A percentile compares a stretch with the other conserved stretches of the same genome.
Evolutionary conservation across 345 rosid genomes (phyloP).

Genomic region (Triadica sebifera): DNA sequence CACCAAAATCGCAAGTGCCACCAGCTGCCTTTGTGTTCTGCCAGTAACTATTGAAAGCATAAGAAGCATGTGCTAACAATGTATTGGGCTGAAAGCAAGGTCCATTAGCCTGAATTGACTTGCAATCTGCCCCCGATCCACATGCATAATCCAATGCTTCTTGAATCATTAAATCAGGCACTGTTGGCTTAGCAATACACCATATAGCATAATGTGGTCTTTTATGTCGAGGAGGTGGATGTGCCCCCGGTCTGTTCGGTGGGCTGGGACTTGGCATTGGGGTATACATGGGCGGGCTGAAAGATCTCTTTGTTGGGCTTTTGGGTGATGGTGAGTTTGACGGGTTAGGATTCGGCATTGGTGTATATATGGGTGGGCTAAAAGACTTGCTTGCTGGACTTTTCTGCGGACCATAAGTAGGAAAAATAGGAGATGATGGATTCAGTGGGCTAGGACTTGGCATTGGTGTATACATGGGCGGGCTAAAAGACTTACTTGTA

Average conservation of each 20-base stretch:
- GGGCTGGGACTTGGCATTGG: constrained; percentile 1
- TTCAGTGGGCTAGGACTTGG: constrained; percentile 12
- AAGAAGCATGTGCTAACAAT: constrained; percentile 40
- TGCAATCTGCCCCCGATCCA: constrained; percentile 48
- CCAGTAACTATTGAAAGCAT: constrained; percentile 55
- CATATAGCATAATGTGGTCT: constrained; percentile 23
- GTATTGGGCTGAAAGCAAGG: constrained; percentile 44
- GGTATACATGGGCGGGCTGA: constrained; percentile 24
- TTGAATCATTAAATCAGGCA: constrained; percentile 36
- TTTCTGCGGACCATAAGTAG: background rate
- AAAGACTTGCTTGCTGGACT: no score
- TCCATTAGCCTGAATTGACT: constrained; percentile 35
- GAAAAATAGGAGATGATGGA: constrained; percentile 12
- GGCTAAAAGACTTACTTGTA: background rate
- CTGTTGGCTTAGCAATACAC: constrained; percentile 51
- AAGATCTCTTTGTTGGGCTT: background rate
- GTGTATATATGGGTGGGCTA: constrained; percentile 2
- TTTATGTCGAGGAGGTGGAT: constrained; percentile 23
- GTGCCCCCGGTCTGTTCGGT: background rate
- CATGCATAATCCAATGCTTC: constrained; percentile 52
- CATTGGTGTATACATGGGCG: background rate
- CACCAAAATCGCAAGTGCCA: constrained; percentile 54
- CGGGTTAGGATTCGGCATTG: background rate
- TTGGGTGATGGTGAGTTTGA: background rate
- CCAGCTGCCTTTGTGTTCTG: constrained; percentile 32